Evolutionary conservation across 2,329 filamentous ascomycete species (phyloP), one percentile per base, ranked within the genome.

Genomic region (Nemania abortiva): DNA sequence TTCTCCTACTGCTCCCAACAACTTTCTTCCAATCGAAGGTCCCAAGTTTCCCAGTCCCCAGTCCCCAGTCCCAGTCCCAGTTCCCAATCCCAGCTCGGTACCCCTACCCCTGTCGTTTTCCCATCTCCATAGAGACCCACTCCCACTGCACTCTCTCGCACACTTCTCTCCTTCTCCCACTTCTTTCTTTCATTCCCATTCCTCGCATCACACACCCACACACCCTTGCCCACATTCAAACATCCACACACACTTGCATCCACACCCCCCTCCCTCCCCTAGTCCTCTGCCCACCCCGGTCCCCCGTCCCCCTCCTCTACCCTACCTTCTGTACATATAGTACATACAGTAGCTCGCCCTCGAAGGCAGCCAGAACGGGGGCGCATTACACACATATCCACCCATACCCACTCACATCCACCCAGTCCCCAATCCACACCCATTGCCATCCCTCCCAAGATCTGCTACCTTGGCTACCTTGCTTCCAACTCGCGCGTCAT

Each of bases 401-500:
- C 29, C 27, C 50, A 54, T 54, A 24, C 7, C 15, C 50, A 54
- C 27, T 2, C 50, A 20, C 37, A 42, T 42, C 37, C 45, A 34
- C 31, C 22, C 31, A 22, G 20, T 54, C 31, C 45, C 56, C 42
- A 60, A 63, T 58, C 65, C 66, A 68, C n/a, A n/a, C n/a, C 71
- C 56, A 34, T 63, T 72, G 72, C 70, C 72, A 74, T 74, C 71
- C 71, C 72, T 72, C 75, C 69, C 72, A 73, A 74, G 74, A 76
- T 74, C 74, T 77, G 70, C 75, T 73, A 76, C 75, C 72, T 74
- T 79, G 63, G 63, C 63, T 61, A 37, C 63, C 52, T 66, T 61
- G 75, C 74, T 72, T 76, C 79, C 52, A 49, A 72, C 72, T 76
- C 77, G 76, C 78, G 76, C 78, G 78, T 79, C 78, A 78, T 78